These are phyloP conservation scores for Amborella trichopoda DNA, from an alignment of 164 flowering plant genomes.

Conservation along the genomic window DNA sequence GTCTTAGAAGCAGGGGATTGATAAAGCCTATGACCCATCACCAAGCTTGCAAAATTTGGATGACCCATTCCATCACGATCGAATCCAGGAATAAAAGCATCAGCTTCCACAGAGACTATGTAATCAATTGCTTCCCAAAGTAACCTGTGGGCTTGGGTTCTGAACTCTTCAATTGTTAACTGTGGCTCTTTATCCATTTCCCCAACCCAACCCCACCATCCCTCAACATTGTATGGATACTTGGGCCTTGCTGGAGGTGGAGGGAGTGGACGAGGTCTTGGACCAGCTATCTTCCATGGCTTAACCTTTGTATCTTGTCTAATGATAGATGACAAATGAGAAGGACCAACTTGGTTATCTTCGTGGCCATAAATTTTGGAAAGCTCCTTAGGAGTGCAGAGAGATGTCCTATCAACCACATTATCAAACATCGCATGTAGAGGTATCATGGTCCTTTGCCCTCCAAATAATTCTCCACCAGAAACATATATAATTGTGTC, in stretches of 20 bases:
- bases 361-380: conserved; percentile 71
- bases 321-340: conserved; percentile 24
- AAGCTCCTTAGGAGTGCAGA: conserved; percentile 57
- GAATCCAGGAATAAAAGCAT: conserved; percentile 84
- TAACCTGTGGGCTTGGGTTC: conserved; percentile 88
- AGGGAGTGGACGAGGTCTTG: conserved; percentile 93
- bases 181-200: conserved; percentile 93
- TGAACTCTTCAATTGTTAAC: conserved; percentile 64
- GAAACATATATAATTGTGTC: conserved; percentile 81
- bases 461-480: conserved; percentile 94
- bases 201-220: conserved; percentile 99
- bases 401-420: conserved; percentile 83
- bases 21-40: conserved; percentile 89
- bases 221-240: conserved; percentile 76
- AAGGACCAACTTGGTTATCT: conserved; percentile 20
- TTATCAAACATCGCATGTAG: conserved; percentile 93
- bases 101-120: conserved; percentile 64
- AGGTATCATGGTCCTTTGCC: conserved; percentile 73
- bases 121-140: conserved; percentile 99
- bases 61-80: conserved; percentile 92
- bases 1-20: conserved; percentile 74
- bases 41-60: conserved; percentile 82
- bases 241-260: conserved; percentile 92
- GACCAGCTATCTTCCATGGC: conserved; percentile 68
- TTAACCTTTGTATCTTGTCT: conserved; percentile 32